Percentiles rank a stretch among this genome's conserved stretches.
phyloP scores from a whole-genome alignment of 768 basidiomycete genomes.

The Strobilomyces dryophilus region DNA sequence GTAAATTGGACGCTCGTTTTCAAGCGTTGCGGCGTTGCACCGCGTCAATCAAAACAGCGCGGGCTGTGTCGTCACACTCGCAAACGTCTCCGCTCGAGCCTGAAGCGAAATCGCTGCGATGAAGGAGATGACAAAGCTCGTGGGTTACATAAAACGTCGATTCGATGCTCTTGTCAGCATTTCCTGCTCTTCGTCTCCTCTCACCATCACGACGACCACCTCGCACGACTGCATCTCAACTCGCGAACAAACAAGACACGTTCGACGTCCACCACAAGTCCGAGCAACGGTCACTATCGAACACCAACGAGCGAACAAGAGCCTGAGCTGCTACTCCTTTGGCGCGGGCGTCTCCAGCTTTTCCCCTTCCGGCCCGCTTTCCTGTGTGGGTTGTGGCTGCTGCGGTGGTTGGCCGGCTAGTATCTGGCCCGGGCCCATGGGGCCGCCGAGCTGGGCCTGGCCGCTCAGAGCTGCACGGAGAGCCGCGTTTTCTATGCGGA shows the following conservation, averaged over 20 bases:
- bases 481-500: slow-evolving; percentile 79
- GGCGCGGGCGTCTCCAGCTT: slow-evolving; percentile 21
- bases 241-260: neutral
- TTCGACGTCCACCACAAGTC: slow-evolving; percentile 10
- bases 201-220: slow-evolving; percentile 28
- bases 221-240: neutral
- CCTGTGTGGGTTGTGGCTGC: slow-evolving; percentile 20
- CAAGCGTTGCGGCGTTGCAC: neutral
- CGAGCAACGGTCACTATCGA: neutral
- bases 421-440: slow-evolving; percentile 29
- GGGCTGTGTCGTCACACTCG: slow-evolving; percentile 10
- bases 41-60: slow-evolving; percentile 12
- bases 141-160: slow-evolving; percentile 34
- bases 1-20: neutral
- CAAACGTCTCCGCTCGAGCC: neutral
- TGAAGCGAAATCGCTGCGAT: too few species aligned
- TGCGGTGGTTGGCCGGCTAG: slow-evolving; percentile 21
- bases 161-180: slow-evolving; percentile 32
- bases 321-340: slow-evolving; percentile 20
- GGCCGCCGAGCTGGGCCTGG: slow-evolving; percentile 32
- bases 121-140: slow-evolving; percentile 30
- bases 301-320: slow-evolving; percentile 1
- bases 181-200: slow-evolving; percentile 31
- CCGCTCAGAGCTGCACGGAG: slow-evolving; percentile 62
- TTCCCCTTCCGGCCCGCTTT: slow-evolving; percentile 24